phyloP scores from a whole-genome alignment of 78 protist genomes.

The Dictyostelium brefeldianum region DNA sequence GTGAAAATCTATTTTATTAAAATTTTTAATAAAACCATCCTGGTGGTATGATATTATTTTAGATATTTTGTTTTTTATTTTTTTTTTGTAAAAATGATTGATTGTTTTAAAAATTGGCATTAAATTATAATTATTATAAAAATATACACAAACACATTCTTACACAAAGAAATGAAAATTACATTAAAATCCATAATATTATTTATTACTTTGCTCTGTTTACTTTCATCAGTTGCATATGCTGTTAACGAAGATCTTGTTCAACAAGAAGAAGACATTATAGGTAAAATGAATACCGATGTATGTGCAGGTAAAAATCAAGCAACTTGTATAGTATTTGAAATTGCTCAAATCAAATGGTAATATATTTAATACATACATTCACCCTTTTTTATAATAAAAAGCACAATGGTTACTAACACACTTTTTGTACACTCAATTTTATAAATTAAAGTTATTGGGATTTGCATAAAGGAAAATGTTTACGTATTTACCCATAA shows the following conservation, averaged over 20 bases:
- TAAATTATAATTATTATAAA: too few relatives aligned
- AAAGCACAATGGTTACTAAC: too few relatives aligned
- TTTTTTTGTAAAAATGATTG: too few relatives aligned
- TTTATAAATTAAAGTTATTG: background rate
- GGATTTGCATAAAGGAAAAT: background rate
- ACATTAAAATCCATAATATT: background rate
- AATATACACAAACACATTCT: too few relatives aligned
- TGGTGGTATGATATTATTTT: too few relatives aligned
- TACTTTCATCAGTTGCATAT: background rate
- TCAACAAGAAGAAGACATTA: background rate
- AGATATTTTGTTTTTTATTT: too few relatives aligned
- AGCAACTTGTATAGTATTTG: background rate
- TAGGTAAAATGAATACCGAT: constrained; percentile 11
- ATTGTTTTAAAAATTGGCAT: too few relatives aligned
- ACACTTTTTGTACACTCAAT: too few relatives aligned
- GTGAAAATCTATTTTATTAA: too few relatives aligned
- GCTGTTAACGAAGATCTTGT: background rate
- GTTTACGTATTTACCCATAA: constrained; percentile 1
- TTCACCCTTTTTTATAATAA: background rate
- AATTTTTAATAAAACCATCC: too few relatives aligned
- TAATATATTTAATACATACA: background rate
- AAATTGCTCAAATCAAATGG: constrained; percentile 3
- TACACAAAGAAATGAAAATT: too few relatives aligned
- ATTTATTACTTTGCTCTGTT: background rate
- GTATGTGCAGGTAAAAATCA: constrained; percentile 9